A percentile compares a stretch with the other conserved stretches of the same genome.
Conservation (phyloP, 208 protist genomes). For the Tritrichomonas musculus region DNA sequence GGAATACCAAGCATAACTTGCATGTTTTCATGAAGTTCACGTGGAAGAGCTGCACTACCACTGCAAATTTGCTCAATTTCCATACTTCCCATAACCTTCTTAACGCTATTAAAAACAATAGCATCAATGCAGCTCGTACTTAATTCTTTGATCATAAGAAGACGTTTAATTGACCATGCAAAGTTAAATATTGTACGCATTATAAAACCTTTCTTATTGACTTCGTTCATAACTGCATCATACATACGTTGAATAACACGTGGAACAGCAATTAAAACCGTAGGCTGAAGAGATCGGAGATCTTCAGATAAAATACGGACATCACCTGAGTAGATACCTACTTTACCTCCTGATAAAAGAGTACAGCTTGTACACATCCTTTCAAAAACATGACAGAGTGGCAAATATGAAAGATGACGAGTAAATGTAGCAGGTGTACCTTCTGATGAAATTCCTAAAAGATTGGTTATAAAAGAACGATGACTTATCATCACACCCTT, state of each 20-base stretch:
- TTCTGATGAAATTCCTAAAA: not conserved
- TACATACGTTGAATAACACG: conserved; percentile 61
- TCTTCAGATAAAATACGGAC: not conserved
- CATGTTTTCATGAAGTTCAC: not conserved
- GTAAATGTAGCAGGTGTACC: not conserved
- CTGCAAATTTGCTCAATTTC: not conserved
- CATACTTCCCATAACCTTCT: not conserved
- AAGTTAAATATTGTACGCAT: not conserved
- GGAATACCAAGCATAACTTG: not conserved
- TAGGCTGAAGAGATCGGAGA: not conserved
- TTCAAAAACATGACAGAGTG: conserved; percentile 70
- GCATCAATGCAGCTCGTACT: not conserved
- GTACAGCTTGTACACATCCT: not conserved
- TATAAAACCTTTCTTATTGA: conserved; percentile 42
- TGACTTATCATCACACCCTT: not conserved
- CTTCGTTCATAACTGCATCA: conserved; percentile 54
- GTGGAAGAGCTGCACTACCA: not conserved
- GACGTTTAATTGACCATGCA: not conserved
- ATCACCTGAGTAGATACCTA: not conserved
- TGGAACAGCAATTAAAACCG: not conserved
- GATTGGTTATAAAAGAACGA: not conserved
- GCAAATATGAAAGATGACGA: conserved; percentile 62
- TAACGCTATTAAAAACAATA: not conserved
- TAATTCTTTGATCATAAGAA: not conserved
- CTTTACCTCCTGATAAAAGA: not conserved